A percentile compares a stretch with the other conserved stretches of the same genome.
Evolutionary conservation across 208 protist genomes (phyloP).

Genomic region (Blechomonas ayalai): DNA sequence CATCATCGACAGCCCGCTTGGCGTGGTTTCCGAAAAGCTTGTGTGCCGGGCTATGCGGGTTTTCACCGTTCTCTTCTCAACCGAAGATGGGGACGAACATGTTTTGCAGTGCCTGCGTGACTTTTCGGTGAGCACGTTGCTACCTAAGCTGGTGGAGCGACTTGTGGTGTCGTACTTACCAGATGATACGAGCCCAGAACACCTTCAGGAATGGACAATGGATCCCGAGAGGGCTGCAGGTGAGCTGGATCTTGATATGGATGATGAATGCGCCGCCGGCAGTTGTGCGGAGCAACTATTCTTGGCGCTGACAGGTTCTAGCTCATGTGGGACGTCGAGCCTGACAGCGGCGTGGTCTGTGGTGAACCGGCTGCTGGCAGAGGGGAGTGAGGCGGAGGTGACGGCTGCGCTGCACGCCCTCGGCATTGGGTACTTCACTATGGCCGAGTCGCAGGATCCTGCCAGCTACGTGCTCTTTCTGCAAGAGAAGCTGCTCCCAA

Average conservation of each 20-base stretch:
- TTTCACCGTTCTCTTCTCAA: constrained; percentile 24
- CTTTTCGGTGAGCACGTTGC: constrained; percentile 10
- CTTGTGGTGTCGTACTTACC: constrained; percentile 43
- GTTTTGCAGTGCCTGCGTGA: constrained; percentile 10
- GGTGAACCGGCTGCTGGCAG: constrained; percentile 40
- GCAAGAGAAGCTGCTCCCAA: constrained; percentile 37
- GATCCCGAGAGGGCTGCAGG: constrained; percentile 39
- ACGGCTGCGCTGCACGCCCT: constrained; percentile 80
- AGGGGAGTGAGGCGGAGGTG: constrained; percentile 17
- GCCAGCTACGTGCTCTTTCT: constrained; percentile 51
- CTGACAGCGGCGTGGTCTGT: constrained; percentile 38
- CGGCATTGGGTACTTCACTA: constrained; percentile 80
- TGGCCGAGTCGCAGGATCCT: constrained; percentile 25
- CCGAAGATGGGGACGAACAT: constrained; percentile 50
- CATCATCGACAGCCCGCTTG: constrained; percentile 13
- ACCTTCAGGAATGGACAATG: constrained; percentile 31
- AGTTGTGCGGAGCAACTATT: constrained; percentile 67
- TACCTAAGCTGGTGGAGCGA: constrained; percentile 25
- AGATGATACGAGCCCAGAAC: constrained; percentile 21
- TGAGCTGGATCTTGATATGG: constrained; percentile 43
- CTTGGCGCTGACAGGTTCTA: constrained; percentile 63
- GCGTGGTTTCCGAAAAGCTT: constrained; percentile 40
- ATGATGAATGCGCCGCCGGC: constrained; percentile 34
- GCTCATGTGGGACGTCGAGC: constrained; percentile 7
- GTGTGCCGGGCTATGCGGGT: constrained; percentile 53